Base-by-base conservation (phyloP, 2,329 filamentous ascomycete genomes). In the Pseudogymnoascus sp. region DNA sequence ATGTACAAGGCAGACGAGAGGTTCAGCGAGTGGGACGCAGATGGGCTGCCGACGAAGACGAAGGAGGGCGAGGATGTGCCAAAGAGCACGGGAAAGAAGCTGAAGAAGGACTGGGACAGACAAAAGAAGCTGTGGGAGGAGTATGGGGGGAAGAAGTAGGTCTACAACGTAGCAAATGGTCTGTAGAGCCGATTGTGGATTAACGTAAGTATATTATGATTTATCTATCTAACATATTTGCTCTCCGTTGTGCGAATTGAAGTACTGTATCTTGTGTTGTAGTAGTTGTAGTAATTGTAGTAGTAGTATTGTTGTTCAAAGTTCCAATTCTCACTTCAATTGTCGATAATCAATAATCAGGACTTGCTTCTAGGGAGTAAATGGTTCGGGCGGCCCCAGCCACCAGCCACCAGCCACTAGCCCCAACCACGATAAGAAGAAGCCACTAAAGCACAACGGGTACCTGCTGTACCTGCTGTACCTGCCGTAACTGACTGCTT, bases 21-120 rank as follows among this genome's bases (percentile, higher is more conserved):
- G 66, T 96, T 87, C 71, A 84, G 80, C 67, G 90, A 83, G 16
- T 96, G 91, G 90, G 91, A 96, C 71, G 86, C 82, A 5, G 87
- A 93, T 63, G 92, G 92, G 0, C 65, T 96, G 66, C 92, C 93
- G 2, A 89, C 83, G 0, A 90, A 86, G 75, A 84, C 92, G 72
- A 86, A 84, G 65, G 86, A 90, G 33, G 92, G 91, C 0, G 86
- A 85, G 64, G 91, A 95, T 68, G 80, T 97, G 38, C 83, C 90
- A 4, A 96, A 96, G 80, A 89, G 83, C 64, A 84, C 86, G 71
- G 71, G 77, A 60, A 97, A 97, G 82, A 92, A 91, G 78, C 75
- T 96, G 68, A 87, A 81, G 76, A 97, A 97, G 80, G 87, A 91
- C 62, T 96, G 90, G 90, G 89, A 95, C 69, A 86, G 82, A 72